Conservation (phyloP, 768 basidiomycete species). For the Rubroboletus pulcherrimus region DNA sequence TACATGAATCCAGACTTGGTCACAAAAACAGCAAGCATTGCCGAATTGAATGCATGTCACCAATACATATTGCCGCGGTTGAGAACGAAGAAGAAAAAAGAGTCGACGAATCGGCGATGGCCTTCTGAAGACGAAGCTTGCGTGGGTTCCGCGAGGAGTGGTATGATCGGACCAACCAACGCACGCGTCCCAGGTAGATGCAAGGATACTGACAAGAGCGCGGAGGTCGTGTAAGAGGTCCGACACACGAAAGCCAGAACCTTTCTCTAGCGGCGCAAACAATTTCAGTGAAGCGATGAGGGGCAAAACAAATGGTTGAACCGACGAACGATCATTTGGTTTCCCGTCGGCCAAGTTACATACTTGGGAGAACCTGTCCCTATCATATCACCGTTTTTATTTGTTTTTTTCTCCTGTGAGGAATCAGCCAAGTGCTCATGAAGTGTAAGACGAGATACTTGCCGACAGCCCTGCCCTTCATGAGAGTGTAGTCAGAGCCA, state of each 20-base stretch:
- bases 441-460: too few species aligned
- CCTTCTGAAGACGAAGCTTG: not conserved
- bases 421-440: not conserved
- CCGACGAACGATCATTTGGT: not conserved
- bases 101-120: not conserved
- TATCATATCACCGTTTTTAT: too few species aligned
- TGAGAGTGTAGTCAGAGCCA: too few species aligned
- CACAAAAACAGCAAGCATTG: not conserved
- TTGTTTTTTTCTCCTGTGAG: not conserved
- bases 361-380: not conserved
- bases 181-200: not conserved
- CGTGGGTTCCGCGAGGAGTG: not conserved
- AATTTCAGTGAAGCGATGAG: too few species aligned
- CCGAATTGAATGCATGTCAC: slow-evolving; percentile 3
- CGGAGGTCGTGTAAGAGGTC: not conserved
- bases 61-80: not conserved
- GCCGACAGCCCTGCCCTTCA: too few species aligned
- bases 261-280: too few species aligned
- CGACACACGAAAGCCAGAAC: too few species aligned
- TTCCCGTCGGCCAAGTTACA: not conserved
- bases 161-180: not conserved
- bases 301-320: too few species aligned
- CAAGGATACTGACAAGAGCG: not conserved
- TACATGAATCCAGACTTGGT: not conserved
- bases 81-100: not conserved